Evolutionary conservation across 495 filamentous ascomycete species (phyloP).

Genomic region (Xylaria cubensis): DNA sequence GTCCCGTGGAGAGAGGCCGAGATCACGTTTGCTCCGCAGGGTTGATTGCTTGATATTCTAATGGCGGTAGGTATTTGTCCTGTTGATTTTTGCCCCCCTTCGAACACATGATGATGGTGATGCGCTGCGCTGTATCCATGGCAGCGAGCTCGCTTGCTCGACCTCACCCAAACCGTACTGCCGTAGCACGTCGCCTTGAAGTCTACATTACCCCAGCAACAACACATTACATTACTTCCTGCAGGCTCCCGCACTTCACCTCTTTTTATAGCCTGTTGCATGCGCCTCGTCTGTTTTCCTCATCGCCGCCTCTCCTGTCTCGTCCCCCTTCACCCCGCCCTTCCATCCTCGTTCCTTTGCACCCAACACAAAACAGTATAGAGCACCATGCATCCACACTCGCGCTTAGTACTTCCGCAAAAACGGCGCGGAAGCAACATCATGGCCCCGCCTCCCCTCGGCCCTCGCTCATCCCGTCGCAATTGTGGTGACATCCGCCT

Average conservation of each 20-base stretch:
- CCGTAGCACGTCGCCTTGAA: not conserved
- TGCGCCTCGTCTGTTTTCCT: conserved; percentile 5
- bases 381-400: not conserved
- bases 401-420: not conserved
- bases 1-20: conserved; percentile 14
- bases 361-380: not conserved
- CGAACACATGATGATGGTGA: not conserved
- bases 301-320: not conserved
- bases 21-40: conserved; percentile 19
- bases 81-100: not conserved
- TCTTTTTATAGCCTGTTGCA: not conserved
- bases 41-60: conserved; percentile 27
- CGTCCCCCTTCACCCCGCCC: not conserved
- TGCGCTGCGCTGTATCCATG: not conserved
- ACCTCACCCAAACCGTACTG: not conserved
- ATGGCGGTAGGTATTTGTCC: conserved; percentile 27
- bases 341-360: not conserved
- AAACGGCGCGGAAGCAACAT: not conserved
- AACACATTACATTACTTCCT: conserved; percentile 3
- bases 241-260: not conserved
- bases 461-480: not conserved
- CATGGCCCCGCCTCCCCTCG: conserved; percentile 1
- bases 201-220: conserved; percentile 8
- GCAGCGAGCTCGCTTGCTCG: not conserved
- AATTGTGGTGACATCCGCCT: conserved; percentile 4